Conservation (phyloP, 345 rosid genomes). For the Boechera divaricarpa region DNA sequence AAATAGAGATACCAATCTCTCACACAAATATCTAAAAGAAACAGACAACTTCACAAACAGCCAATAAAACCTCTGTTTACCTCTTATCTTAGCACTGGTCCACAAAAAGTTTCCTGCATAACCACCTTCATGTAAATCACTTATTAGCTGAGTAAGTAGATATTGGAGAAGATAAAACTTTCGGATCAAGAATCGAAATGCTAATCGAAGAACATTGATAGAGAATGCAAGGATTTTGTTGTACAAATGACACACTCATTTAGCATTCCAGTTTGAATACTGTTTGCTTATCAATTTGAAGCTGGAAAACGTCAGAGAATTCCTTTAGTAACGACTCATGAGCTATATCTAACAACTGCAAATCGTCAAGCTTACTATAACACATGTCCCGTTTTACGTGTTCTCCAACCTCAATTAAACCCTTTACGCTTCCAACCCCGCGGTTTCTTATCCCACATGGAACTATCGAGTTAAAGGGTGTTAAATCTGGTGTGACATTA, state of each 20-base stretch:
- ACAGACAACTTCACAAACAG: slow-evolving; percentile 38
- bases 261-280: neutral
- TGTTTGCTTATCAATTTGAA: slow-evolving; percentile 49
- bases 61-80: slow-evolving; percentile 17
- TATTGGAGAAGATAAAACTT: neutral
- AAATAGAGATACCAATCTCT: slow-evolving; percentile 17
- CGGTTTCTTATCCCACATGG: slow-evolving; percentile 81
- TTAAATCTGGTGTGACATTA: slow-evolving; percentile 78
- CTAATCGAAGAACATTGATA: neutral
- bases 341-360: slow-evolving; percentile 51
- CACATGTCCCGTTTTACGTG: neutral
- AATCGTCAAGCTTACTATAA: slow-evolving; percentile 42
- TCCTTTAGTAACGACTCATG: slow-evolving; percentile 61
- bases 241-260: slow-evolving; percentile 11
- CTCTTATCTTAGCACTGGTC: slow-evolving; percentile 2
- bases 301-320: slow-evolving; percentile 74
- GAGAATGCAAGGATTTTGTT: neutral
- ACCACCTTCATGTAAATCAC: neutral
- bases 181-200: neutral
- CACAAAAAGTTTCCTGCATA: slow-evolving; percentile 24
- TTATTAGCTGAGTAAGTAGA: neutral
- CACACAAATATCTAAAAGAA: slow-evolving; percentile 31
- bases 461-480: slow-evolving; percentile 69
- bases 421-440: slow-evolving; percentile 69
- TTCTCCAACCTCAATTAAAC: slow-evolving; percentile 44